Evolutionary conservation across 768 basidiomycete species (phyloP), one percentile per base, ranked within the genome.

Genomic region (Punctularia strigosozonata): DNA sequence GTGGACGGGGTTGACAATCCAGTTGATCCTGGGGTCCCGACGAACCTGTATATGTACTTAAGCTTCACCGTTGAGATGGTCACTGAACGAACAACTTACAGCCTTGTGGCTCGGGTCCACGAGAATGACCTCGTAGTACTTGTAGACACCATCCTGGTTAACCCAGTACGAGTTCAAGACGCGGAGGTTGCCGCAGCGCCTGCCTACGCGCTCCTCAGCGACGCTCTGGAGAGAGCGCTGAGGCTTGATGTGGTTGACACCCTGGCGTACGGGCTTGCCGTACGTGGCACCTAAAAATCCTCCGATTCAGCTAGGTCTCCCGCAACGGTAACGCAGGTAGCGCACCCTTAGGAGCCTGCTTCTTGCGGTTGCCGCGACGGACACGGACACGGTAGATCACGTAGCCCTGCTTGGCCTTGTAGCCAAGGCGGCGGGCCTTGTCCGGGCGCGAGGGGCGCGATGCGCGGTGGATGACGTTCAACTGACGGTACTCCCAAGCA

Each of bases 401-500:
- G 60, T 90, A 99, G 53, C 95, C 95, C 66, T 99, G 95, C 77
- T 99, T 99, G 61, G 95, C 91, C 72, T 97, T 99, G 80, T 98
- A 99, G 36, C 95, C 95, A 46, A 99, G 71, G 49, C 92, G 82
- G 59, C 95, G 86, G 46, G 95, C 95, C 73, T 97, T 99, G 73
- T 99, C 95, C 40, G 95, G 95, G 57, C 95, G 86, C 34, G 94
- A 97, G 34, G 95, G 94, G 45, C 94, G 87, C 47, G 92, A 91
- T 33, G 92, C 94, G 52, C 95, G 86, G 71, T 98, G 94, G 59
- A 97, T 87, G 50, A 99, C 90, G 53, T 95, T 90, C 55, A 98
- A 68, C 62, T 99, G 95, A 50, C 95, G 86, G 70, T 91, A 95
- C 59, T 97, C 92, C 92, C 92, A 95, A 77, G 90, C 94, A 53